Base-by-base conservation (phyloP, 345 rosid genomes). In the Gossypium bickii region DNA sequence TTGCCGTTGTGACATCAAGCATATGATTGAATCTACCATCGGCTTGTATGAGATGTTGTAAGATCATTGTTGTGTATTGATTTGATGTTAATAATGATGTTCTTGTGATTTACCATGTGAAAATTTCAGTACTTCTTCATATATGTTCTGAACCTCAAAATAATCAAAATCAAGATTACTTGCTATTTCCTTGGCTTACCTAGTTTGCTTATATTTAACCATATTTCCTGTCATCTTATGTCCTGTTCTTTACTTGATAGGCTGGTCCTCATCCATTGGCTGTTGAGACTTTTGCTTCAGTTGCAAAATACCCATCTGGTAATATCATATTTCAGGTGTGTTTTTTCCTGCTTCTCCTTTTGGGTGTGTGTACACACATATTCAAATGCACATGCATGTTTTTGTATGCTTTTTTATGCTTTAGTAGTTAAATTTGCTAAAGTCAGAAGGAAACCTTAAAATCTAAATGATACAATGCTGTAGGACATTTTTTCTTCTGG, bases 211-310 rank as follows among this genome's bases (percentile, higher is more conserved):
- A 49, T 58, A 17, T 73, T 18, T 68, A 75, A 52, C 60, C 15
- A n/a, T 24, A 44, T 43, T 9, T 57, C 29, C 70, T 22, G 24
- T 27, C 61, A 59, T 70, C 56, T 74, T 71, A 69, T 58, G 55
- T 78, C 53, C 49, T 61, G 20, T 71, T 79, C 66, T 74, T 76
- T 38, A 11, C 44, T n/a, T 79, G 63, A 18, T 82, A 93, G 99
- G 86, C 97, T 78, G 99, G 99, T 63, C 93, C 97, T 78, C 73
- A 86, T 88, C 90, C 94, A 52, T 95, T 93, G 91, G 98, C 98
- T 74, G 66, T 95, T 52, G 98, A 91, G 82, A 90, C 85, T 47
- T 95, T 86, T 89, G 99, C 98, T 55, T 72, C 75, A 27, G 91
- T 81, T 2, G 99, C 94, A 5, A 93, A 95, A 84, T 90, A 95